These are phyloP conservation scores for Theobroma cacao DNA, from an alignment of 345 rosid species.

Conservation along the genomic window DNA sequence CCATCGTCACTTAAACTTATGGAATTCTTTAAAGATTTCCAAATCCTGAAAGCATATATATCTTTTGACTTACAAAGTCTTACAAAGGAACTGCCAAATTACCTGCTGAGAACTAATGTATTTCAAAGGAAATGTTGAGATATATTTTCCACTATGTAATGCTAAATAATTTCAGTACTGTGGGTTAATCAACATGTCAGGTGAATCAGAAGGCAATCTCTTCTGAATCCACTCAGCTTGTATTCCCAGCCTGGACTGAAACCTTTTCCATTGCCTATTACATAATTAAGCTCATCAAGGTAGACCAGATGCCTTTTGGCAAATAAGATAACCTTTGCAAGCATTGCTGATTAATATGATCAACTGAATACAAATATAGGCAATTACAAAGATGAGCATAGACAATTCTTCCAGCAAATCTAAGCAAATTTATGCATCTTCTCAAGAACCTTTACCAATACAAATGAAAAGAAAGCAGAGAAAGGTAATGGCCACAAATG, in stretches of 20 bases:
- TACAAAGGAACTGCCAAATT: background rate
- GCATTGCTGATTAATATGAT: background rate
- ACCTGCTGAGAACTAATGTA: background rate
- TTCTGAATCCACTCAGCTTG: background rate
- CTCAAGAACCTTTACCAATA: background rate
- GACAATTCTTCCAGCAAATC: too few relatives aligned
- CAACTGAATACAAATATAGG: too few relatives aligned
- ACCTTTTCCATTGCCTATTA: background rate
- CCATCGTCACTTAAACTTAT: background rate
- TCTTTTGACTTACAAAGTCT: background rate
- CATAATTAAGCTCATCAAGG: too few relatives aligned
- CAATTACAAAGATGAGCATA: too few relatives aligned
- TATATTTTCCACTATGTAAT: too few relatives aligned
- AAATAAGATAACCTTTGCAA: background rate
- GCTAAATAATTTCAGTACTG: background rate
- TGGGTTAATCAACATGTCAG: background rate
- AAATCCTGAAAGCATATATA: background rate
- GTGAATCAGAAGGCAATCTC: background rate
- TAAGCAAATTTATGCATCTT: background rate
- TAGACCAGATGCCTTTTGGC: background rate
- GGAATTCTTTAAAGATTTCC: background rate
- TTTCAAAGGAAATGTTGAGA: too few relatives aligned
- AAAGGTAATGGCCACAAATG: background rate
- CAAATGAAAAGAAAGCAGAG: background rate
- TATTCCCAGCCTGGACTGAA: background rate